Conservation (phyloP, 176 grass and related monocot genomes). For the Bothriochloa decipiens region DNA sequence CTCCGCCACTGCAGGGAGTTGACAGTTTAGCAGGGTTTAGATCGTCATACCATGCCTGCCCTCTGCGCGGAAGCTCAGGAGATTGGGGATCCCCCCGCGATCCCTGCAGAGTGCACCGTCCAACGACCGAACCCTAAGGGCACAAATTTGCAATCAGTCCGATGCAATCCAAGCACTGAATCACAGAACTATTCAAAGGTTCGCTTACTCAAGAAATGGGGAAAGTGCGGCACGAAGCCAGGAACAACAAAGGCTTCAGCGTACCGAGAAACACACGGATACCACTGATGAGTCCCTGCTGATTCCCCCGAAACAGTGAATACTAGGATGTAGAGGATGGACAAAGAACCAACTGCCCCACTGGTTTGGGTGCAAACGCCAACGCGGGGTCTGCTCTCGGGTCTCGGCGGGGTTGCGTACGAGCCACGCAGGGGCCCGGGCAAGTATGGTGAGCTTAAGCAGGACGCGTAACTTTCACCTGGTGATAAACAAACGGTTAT, state of each 20-base stretch:
- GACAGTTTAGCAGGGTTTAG: neutral
- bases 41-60: slow-evolving; percentile 32
- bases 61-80: neutral
- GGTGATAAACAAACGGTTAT: too few relatives aligned
- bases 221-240: neutral
- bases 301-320: too few relatives aligned
- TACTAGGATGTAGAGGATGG: neutral
- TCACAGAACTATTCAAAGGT: neutral
- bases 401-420: neutral
- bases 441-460: too few relatives aligned
- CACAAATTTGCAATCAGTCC: neutral
- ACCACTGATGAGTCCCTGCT: too few relatives aligned
- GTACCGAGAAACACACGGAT: neutral
- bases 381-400: too few relatives aligned
- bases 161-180: neutral
- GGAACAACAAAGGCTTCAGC: neutral
- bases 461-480: too few relatives aligned
- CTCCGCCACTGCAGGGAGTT: neutral
- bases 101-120: neutral
- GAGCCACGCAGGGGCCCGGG: neutral
- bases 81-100: neutral
- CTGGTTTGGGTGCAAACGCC: neutral
- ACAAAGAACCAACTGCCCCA: too few relatives aligned
- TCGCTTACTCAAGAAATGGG: neutral
- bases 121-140: slow-evolving; percentile 32